phyloP scores from a whole-genome alignment of 352 stramenopile genomes.

The Pythium sp. region DNA sequence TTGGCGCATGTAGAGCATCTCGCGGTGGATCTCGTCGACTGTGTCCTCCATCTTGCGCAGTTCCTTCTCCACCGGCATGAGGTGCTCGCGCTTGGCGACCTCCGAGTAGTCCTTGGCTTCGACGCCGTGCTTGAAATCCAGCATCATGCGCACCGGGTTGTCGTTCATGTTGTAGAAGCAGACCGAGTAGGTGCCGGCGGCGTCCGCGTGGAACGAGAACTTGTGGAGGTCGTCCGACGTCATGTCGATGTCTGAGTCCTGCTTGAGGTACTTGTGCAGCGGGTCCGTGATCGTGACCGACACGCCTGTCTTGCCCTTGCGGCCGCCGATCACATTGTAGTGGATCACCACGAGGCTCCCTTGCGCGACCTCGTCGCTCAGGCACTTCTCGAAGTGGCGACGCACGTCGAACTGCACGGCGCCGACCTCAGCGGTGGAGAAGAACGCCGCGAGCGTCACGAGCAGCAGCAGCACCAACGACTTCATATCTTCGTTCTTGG shows the following conservation, averaged over 20 bases:
- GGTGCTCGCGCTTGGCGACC: constrained; percentile 85
- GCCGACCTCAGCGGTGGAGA: constrained; percentile 13
- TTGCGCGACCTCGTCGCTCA: constrained; percentile 80
- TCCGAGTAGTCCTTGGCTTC: constrained; percentile 89
- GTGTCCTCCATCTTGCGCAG: constrained; percentile 89
- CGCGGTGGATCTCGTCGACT: constrained; percentile 86
- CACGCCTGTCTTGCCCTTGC: constrained; percentile 68
- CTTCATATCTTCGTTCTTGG: constrained; percentile 10
- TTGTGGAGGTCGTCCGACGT: constrained; percentile 79
- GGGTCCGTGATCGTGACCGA: constrained; percentile 74
- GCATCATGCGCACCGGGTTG: constrained; percentile 63
- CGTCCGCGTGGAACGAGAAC: constrained; percentile 78
- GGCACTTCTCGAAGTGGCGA: constrained; percentile 67
- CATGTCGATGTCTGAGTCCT: constrained; percentile 83
- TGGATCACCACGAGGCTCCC: constrained; percentile 79
- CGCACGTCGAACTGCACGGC: constrained; percentile 82
- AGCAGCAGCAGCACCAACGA: constrained; percentile 31
- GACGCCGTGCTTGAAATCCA: constrained; percentile 87
- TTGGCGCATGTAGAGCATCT: constrained; percentile 90
- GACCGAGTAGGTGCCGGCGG: constrained; percentile 64
- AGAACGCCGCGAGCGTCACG: constrained; percentile 20
- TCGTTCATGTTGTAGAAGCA: constrained; percentile 86
- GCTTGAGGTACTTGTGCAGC: constrained; percentile 74
- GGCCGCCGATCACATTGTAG: constrained; percentile 74
- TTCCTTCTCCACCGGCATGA: constrained; percentile 88